phyloP scores from a whole-genome alignment of 2,329 filamentous ascomycete genomes.

The Xylaria sp. region DNA sequence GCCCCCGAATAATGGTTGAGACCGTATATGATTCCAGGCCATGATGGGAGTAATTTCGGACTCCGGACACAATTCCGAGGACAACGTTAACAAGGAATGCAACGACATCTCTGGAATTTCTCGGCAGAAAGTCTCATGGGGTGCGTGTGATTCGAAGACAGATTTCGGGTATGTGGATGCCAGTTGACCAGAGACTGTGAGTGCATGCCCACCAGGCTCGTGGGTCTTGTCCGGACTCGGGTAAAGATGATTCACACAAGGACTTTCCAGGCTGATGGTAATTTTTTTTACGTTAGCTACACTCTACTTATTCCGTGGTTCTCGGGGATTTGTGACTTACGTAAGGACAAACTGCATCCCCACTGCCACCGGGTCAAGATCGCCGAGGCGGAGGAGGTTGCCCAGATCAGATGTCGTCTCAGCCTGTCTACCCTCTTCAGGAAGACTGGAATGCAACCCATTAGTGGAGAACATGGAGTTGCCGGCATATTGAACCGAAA shows the following conservation, averaged over 20 bases:
- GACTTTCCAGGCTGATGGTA: conserved; percentile 13
- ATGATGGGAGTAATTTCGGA: conserved; percentile 25
- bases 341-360: conserved; percentile 29
- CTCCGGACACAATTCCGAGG: conserved; percentile 19
- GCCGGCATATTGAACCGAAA: background rate
- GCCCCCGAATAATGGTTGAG: conserved; percentile 21
- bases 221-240: conserved; percentile 12
- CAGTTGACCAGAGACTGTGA: conserved; percentile 24
- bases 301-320: background rate
- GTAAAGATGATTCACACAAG: conserved; percentile 21
- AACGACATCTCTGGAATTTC: conserved; percentile 23
- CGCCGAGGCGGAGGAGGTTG: conserved; percentile 15
- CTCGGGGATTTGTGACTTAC: conserved; percentile 1
- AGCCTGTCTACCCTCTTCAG: background rate
- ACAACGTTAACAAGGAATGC: conserved; percentile 19
- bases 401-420: background rate
- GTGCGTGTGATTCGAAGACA: conserved; percentile 12
- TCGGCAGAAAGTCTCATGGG: conserved; percentile 24
- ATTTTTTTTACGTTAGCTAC: background rate
- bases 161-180: conserved; percentile 16
- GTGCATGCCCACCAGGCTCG: conserved; percentile 16
- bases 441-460: conserved; percentile 7
- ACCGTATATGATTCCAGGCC: conserved; percentile 23
- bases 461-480: background rate
- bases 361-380: conserved; percentile 26